Evolutionary conservation across 1,139 yeast species (phyloP).

Genomic region (Sugiyamaella castrensis): DNA sequence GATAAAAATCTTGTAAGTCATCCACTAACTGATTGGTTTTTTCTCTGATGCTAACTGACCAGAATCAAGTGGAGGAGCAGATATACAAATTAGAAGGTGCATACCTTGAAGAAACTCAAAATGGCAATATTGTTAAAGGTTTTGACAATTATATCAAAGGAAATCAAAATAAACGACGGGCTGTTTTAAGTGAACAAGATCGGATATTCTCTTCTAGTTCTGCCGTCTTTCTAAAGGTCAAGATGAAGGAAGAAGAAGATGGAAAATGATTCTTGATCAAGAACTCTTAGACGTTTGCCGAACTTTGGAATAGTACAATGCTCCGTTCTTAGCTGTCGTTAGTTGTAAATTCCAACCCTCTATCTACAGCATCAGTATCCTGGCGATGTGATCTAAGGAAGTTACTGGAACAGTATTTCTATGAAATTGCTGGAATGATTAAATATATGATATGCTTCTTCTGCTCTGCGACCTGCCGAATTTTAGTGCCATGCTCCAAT

Average conservation of each 20-base stretch:
- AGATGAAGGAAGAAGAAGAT: slow-evolving; percentile 32
- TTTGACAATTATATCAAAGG: slow-evolving; percentile 75
- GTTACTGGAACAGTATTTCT: no score
- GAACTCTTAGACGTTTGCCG: no score
- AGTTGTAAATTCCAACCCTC: no score
- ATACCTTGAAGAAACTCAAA: slow-evolving; percentile 64
- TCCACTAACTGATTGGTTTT: background rate
- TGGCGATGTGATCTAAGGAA: no score
- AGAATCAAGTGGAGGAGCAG: slow-evolving; percentile 59
- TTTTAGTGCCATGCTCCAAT: no score
- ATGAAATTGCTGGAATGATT: no score
- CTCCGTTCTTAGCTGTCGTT: no score
- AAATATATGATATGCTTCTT: no score
- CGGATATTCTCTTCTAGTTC: slow-evolving; percentile 82
- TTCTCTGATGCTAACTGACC: background rate
- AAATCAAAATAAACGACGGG: slow-evolving; percentile 51
- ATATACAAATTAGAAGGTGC: slow-evolving; percentile 79
- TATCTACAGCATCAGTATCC: no score
- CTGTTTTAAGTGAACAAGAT: slow-evolving; percentile 71
- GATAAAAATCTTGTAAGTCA: slow-evolving; percentile 54
- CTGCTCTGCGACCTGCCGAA: no score
- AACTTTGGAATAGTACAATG: no score
- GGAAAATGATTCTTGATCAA: background rate
- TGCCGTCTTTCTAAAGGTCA: slow-evolving; percentile 58
- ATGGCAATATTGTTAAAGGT: slow-evolving; percentile 85